Percentiles rank a stretch among this genome's conserved stretches.
These are phyloP conservation scores for Pseudevernia furfuracea DNA, from an alignment of 495 filamentous ascomycete species.

Conservation along the genomic window DNA sequence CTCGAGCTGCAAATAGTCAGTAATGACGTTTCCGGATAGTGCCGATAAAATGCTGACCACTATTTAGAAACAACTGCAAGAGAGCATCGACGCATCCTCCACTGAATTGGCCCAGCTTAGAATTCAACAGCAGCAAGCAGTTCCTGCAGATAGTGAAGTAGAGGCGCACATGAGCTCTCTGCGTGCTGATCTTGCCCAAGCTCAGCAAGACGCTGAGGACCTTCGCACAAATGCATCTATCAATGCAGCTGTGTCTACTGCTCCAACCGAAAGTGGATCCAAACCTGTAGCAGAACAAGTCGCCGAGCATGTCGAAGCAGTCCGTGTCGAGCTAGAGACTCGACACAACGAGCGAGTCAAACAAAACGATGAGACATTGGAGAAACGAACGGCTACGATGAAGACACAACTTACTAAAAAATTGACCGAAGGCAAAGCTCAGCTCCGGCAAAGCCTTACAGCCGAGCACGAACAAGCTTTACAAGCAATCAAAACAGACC, in stretches of 20 bases:
- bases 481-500: constrained; percentile 36
- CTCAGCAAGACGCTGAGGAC: constrained; percentile 38
- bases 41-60: constrained; percentile 10
- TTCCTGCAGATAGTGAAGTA: constrained; percentile 11
- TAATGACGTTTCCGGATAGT: background rate
- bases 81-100: constrained; percentile 25
- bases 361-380: constrained; percentile 54
- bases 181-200: constrained; percentile 36
- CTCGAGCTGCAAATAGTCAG: constrained; percentile 30
- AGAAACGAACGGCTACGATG: constrained; percentile 62
- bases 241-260: constrained; percentile 21
- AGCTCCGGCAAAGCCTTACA: constrained; percentile 39
- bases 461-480: constrained; percentile 40
- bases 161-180: constrained; percentile 34
- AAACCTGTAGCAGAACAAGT: constrained; percentile 33
- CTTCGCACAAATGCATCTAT: constrained; percentile 30
- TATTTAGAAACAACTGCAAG: constrained; percentile 27
- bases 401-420: constrained; percentile 63
- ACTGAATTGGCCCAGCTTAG: constrained; percentile 19
- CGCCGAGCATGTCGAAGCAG: constrained; percentile 31
- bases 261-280: constrained; percentile 23
- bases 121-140: constrained; percentile 8
- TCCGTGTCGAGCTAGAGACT: constrained; percentile 33
- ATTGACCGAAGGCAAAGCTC: constrained; percentile 51
- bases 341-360: constrained; percentile 44